Evolutionary conservation across 345 rosid genomes (phyloP), one percentile per base, ranked within the genome.

Genomic region (Pelargonium nanum): DNA sequence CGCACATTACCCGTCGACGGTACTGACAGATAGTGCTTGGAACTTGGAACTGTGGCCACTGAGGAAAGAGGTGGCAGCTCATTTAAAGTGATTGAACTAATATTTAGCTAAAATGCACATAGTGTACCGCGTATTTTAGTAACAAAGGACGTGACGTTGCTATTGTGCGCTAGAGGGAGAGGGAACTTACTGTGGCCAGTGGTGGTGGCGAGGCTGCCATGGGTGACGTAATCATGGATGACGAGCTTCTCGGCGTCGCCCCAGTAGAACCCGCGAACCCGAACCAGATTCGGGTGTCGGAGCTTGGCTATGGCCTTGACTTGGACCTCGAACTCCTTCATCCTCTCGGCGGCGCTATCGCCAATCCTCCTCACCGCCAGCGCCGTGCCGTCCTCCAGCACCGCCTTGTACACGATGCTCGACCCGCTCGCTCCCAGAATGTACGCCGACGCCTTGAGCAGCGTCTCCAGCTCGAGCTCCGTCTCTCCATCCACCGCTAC

Each of bases 281-380:
- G 75, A 2, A 89, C 89, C 74, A 92, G 56, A 70, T 92, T 89
- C 1, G 78, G 93, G 67, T 92, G 99, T 65, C 77, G 77, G 28
- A 92, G 26, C 75, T 78, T 92, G 4, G 86, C 89, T 21, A 87
- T 74, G 0, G 70, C 52, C 70, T 77, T 80, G 62, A 89, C 82
- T 48, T 81, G 87, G 65, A 62, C 72, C 78, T 92, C 97, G 32
- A 92, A 92, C 4, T 81, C 97, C 68, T 79, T 89, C 1, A 82
- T 54, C 62, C 77, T 80, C 63, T 55, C 74, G 1, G 70, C 65
- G 0, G 88, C 77, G 54, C 64, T 74, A 67, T 92, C 93, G 60
- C 91, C 99, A 24, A 92, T 92, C 56, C 99, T 76, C 65, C 99
- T 73, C 61, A 92, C 97, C 0, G 99, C 94, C 24, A 87, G 76